phyloP scores from a whole-genome alignment of 345 rosid genomes.

The Populus euphratica region DNA sequence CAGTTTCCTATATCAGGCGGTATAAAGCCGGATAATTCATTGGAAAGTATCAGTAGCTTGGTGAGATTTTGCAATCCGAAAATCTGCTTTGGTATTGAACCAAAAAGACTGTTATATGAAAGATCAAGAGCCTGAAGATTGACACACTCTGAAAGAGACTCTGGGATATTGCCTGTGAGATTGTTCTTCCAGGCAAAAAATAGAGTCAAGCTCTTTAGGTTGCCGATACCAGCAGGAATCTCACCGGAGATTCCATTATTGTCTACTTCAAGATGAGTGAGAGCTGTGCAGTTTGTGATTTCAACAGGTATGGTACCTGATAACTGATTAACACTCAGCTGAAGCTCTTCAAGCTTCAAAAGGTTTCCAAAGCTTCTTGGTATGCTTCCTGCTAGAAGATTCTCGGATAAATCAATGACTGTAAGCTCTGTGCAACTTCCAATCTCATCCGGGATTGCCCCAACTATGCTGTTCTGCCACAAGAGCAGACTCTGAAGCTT shows the following conservation, averaged over 20 bases:
- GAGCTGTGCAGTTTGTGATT: slow-evolving; percentile 58
- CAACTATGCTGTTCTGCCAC: slow-evolving; percentile 93
- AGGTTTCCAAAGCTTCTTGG: slow-evolving; percentile 74
- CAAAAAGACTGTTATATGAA: slow-evolving; percentile 75
- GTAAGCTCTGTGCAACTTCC: slow-evolving; percentile 61
- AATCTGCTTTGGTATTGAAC: slow-evolving; percentile 61
- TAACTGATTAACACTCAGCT: slow-evolving; percentile 79
- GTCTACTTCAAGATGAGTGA: slow-evolving; percentile 75
- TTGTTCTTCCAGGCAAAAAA: slow-evolving; percentile 91
- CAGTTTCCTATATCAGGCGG: slow-evolving; percentile 87
- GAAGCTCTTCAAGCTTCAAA: slow-evolving; percentile 74
- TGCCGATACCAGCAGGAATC: slow-evolving; percentile 63
- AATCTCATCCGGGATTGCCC: slow-evolving; percentile 64
- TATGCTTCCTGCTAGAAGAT: slow-evolving; percentile 72
- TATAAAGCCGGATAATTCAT: slow-evolving; percentile 68
- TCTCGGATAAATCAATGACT: slow-evolving; percentile 71
- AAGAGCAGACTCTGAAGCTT: slow-evolving; percentile 78
- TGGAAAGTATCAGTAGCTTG: slow-evolving; percentile 71
- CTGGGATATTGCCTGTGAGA: slow-evolving; percentile 70
- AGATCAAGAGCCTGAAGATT: slow-evolving; percentile 88
- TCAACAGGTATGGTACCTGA: slow-evolving; percentile 72
- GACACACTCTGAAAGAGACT: slow-evolving; percentile 56
- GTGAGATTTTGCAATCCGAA: slow-evolving; percentile 73
- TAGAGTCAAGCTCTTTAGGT: slow-evolving; percentile 59
- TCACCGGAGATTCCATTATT: slow-evolving; percentile 71